These are phyloP conservation scores for Trypethelium eluteriae DNA, from an alignment of 495 filamentous ascomycete genomes.

Conservation along the genomic window DNA sequence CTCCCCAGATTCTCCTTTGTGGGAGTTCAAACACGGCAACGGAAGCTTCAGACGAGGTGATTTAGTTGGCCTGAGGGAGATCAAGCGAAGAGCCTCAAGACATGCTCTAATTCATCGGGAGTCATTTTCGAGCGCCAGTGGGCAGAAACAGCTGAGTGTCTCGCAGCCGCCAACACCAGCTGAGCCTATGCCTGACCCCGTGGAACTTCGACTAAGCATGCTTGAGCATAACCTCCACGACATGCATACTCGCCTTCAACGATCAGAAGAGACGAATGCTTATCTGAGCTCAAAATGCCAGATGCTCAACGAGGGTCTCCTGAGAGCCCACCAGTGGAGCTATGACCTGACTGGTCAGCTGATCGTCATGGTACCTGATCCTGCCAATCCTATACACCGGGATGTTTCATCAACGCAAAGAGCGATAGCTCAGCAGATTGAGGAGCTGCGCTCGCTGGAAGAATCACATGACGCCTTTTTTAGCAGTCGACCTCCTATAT, in stretches of 20 bases:
- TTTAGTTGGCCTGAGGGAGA: constrained; percentile 82
- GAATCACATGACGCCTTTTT: constrained; percentile 69
- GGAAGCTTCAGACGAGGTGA: constrained; percentile 96
- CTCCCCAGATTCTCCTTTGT: constrained; percentile 87
- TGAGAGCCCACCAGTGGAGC: constrained; percentile 70
- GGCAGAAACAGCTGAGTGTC: constrained; percentile 46
- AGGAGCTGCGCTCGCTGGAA: constrained; percentile 62
- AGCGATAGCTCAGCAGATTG: constrained; percentile 78
- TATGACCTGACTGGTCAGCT: constrained; percentile 70
- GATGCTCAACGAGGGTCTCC: constrained; percentile 70
- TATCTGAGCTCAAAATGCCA: constrained; percentile 74
- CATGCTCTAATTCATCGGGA: constrained; percentile 94
- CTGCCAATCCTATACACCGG: constrained; percentile 49
- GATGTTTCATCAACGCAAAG: constrained; percentile 70
- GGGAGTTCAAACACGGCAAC: constrained; percentile 99
- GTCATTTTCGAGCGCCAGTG: constrained; percentile 70
- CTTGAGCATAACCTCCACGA: constrained; percentile 82
- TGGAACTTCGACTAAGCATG: constrained; percentile 64
- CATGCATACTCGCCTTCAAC: constrained; percentile 61
- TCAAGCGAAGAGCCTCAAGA: constrained; percentile 91
- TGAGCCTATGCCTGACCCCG: constrained; percentile 68
- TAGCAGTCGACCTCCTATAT: constrained; percentile 66
- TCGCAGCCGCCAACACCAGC: constrained; percentile 72
- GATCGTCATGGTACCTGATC: constrained; percentile 60
- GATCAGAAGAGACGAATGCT: constrained; percentile 76